phyloP scores from a whole-genome alignment of 2,329 filamentous ascomycete genomes.

The Fusarium longipes region DNA sequence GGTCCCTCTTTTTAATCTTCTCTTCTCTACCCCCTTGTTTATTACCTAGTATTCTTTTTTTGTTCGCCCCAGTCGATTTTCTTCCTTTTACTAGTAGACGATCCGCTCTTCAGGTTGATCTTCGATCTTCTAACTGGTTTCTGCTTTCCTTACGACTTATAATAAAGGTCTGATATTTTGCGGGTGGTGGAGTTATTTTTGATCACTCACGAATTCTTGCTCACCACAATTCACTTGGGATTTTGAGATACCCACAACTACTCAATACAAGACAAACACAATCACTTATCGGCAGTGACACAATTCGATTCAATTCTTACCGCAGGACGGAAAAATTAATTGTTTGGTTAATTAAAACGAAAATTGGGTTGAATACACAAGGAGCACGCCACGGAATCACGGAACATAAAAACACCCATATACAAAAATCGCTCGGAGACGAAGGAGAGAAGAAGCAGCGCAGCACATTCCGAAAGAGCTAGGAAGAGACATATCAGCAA shows the following conservation, averaged over 20 bases:
- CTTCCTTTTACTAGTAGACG: conserved; percentile 18
- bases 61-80: not conserved
- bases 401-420: not conserved
- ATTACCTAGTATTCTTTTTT: conserved; percentile 11
- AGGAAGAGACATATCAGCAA: conserved; percentile 2
- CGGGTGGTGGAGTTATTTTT: conserved; percentile 18
- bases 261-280: conserved; percentile 7
- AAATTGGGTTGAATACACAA: conserved; percentile 7
- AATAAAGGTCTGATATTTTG: conserved; percentile 18
- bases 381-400: conserved; percentile 12
- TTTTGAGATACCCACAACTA: conserved; percentile 31
- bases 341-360: conserved; percentile 4
- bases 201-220: conserved; percentile 1
- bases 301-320: conserved; percentile 25
- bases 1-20: conserved; percentile 37
- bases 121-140: conserved; percentile 27
- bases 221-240: conserved; percentile 4
- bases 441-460: not conserved
- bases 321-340: conserved; percentile 36
- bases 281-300: conserved; percentile 13
- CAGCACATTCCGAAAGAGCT: conserved; percentile 4
- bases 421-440: conserved; percentile 11
- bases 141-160: conserved; percentile 21
- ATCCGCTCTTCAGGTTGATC: conserved; percentile 31
- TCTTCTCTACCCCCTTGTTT: conserved; percentile 23